A percentile compares a stretch with the other conserved stretches of the same genome.
Conservation (phyloP, 176 grass and related monocot species). For the Chrysopogon serrulatus region DNA sequence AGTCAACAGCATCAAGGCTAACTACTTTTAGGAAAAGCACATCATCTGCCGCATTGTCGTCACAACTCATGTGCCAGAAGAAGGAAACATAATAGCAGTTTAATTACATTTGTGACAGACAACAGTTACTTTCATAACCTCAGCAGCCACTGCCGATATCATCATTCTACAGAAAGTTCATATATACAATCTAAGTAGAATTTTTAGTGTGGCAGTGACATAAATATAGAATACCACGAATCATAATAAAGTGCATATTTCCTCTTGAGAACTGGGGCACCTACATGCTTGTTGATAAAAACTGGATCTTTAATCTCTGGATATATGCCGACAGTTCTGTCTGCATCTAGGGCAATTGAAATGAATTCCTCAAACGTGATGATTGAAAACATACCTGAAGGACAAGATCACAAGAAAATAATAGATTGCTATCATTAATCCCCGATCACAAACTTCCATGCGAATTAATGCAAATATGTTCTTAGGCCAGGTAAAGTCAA, state of each 20-base stretch:
- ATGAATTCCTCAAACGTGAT: conserved; percentile 98
- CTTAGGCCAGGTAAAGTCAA: neutral
- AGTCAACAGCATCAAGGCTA: neutral
- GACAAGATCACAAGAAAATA: neutral
- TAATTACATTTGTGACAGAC: neutral
- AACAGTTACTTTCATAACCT: conserved; percentile 4
- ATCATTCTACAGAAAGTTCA: neutral
- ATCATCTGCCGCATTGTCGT: neutral
- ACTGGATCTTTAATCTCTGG: conserved; percentile 97
- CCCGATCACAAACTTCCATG: neutral
- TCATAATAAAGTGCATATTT: conserved; percentile 6
- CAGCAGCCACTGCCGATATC: neutral
- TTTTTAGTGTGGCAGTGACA: neutral
- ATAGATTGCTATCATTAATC: conserved; percentile 15
- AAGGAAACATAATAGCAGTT: neutral
- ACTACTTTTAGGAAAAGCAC: neutral
- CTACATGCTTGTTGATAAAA: conserved; percentile 94
- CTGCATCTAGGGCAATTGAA: conserved; percentile 71
- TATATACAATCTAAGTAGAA: neutral
- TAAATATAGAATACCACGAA: neutral
- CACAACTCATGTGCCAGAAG: neutral
- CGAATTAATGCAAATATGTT: conserved; percentile 4
- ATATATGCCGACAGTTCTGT: conserved; percentile 89
- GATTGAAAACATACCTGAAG: conserved; percentile 67
- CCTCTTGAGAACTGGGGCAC: conserved; percentile 8